A percentile compares a stretch with the other conserved stretches of the same genome.
phyloP scores from a whole-genome alignment of 1,139 yeast species.

The Meyerozyma elateridarum region DNA sequence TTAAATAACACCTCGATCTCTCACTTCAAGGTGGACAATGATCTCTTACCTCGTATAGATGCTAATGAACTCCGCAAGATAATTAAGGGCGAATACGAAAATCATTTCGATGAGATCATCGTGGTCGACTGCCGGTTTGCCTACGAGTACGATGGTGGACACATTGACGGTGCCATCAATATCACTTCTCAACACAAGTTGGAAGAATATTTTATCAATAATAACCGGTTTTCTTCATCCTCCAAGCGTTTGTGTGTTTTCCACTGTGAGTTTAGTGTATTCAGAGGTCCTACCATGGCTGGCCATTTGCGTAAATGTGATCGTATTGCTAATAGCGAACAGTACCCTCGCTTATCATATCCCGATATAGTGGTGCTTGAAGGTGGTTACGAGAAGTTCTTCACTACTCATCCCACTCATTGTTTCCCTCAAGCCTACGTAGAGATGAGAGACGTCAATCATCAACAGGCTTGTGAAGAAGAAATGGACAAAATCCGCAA shows the following conservation, averaged over 20 bases:
- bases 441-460: constrained; percentile 79
- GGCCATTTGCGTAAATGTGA: constrained; percentile 79
- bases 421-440: constrained; percentile 79
- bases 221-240: constrained; percentile 9
- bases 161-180: constrained; percentile 78
- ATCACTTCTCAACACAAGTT: constrained; percentile 66
- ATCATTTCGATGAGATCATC: constrained; percentile 54
- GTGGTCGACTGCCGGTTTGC: constrained; percentile 88
- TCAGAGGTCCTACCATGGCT: constrained; percentile 92
- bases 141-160: constrained; percentile 92
- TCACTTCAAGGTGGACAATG: constrained; percentile 50
- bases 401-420: constrained; percentile 44
- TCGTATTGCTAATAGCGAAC: constrained; percentile 63
- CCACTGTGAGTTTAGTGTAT: constrained; percentile 92
- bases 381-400: constrained; percentile 87
- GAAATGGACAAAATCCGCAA: constrained; percentile 68
- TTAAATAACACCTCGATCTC: constrained; percentile 37
- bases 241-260: constrained; percentile 57
- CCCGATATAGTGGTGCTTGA: constrained; percentile 87
- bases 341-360: constrained; percentile 74
- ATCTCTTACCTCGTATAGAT: constrained; percentile 70
- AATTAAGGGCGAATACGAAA: constrained; percentile 50
- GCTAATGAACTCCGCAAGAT: constrained; percentile 61
- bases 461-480: constrained; percentile 60
- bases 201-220: constrained; percentile 41